Conservation (phyloP, 345 rosid species). For the Orychophragmus violaceus region DNA sequence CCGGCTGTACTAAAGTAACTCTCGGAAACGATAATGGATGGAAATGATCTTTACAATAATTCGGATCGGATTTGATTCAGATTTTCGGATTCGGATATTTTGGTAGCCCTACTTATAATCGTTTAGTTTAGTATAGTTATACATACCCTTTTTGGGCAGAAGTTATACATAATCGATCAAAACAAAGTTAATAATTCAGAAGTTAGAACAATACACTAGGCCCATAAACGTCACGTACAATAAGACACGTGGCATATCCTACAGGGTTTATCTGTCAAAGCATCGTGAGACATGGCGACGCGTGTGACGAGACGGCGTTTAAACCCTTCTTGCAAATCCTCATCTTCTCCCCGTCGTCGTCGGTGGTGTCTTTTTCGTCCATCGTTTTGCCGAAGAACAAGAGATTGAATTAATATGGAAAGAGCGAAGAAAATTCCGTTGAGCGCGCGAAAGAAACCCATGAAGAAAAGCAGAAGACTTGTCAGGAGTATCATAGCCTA, state of each 20-base stretch:
- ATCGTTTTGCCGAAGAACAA: neutral
- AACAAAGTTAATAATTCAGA: too few relatives aligned
- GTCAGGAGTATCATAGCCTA: slow-evolving; percentile 27
- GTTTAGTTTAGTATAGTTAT: too few relatives aligned
- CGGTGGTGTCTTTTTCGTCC: neutral
- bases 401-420: neutral
- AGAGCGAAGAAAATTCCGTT: neutral
- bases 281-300: slow-evolving; percentile 6
- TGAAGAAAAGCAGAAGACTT: slow-evolving; percentile 26
- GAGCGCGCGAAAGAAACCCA: slow-evolving; percentile 16
- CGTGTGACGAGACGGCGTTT: slow-evolving; percentile 18
- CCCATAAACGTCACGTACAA: too few relatives aligned
- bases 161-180: too few relatives aligned
- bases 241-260: slow-evolving; percentile 12
- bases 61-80: too few relatives aligned
- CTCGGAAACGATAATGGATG: too few relatives aligned
- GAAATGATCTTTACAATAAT: too few relatives aligned
- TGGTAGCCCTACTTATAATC: too few relatives aligned
- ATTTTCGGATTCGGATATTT: too few relatives aligned
- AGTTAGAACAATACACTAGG: too few relatives aligned
- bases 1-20: too few relatives aligned
- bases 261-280: slow-evolving; percentile 9
- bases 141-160: too few relatives aligned
- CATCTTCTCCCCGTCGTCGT: neutral
- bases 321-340: neutral